Conservation (phyloP, 805 yeast genomes). For the Cyberlindnera xylosilytica region DNA sequence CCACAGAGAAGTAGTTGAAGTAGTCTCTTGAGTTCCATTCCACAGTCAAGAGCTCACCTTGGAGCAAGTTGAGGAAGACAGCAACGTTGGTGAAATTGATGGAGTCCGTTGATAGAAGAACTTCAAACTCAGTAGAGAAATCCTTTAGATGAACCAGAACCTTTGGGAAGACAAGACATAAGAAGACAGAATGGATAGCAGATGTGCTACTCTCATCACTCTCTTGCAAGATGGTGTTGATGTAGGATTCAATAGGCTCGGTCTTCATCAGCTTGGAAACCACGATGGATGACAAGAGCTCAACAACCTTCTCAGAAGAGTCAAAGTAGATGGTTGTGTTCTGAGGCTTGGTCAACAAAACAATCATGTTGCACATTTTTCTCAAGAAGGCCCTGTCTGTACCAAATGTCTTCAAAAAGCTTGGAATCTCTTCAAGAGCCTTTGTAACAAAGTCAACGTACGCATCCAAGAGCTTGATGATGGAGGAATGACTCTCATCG, state of each 20-base stretch:
- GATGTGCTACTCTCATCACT: constrained; percentile 15
- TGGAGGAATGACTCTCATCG: constrained; percentile 34
- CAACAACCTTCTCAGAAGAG: constrained; percentile 31
- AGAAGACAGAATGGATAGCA: constrained; percentile 19
- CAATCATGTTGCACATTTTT: constrained; percentile 27
- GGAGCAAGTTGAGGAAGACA: constrained; percentile 18
- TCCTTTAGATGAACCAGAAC: constrained; percentile 29
- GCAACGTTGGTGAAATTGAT: constrained; percentile 23
- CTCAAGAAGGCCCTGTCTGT: constrained; percentile 22
- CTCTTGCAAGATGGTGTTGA: constrained; percentile 14
- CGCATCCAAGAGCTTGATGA: constrained; percentile 27
- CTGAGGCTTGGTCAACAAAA: constrained; percentile 31
- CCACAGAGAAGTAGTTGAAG: constrained; percentile 25
- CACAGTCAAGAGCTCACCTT: constrained; percentile 21
- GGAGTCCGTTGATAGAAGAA: constrained; percentile 17
- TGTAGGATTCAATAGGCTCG: constrained; percentile 22
- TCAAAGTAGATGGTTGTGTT: constrained; percentile 29
- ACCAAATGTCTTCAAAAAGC: constrained; percentile 31
- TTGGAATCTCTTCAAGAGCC: constrained; percentile 29
- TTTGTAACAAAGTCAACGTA: constrained; percentile 25
- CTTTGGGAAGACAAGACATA: constrained; percentile 28
- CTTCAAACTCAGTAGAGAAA: constrained; percentile 27
- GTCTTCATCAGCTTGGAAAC: constrained; percentile 29
- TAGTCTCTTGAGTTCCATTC: constrained; percentile 28
- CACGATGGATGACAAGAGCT: constrained; percentile 35